phyloP scores from a whole-genome alignment of 2,329 filamentous ascomycete species.

The Lecanosticta acicola region DNA sequence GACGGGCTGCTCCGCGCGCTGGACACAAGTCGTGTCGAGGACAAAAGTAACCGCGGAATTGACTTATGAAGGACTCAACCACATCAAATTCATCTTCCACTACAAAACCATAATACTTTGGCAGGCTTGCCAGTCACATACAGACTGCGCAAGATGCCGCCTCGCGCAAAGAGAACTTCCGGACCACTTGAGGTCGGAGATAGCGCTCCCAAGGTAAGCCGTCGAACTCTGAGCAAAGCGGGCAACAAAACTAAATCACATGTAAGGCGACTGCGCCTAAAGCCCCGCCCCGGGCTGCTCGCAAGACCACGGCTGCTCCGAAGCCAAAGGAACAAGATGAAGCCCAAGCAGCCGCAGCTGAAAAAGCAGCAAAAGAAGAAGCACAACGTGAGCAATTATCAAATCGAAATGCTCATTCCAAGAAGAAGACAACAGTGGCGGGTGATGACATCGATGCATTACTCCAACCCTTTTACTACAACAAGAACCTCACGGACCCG shows the following conservation, averaged over 20 bases:
- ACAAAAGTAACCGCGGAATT: background rate
- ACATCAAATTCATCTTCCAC: background rate
- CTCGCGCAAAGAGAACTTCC: conserved; percentile 25
- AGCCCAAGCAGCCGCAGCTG: background rate
- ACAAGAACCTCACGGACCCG: conserved; percentile 61
- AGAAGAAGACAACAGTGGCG: conserved; percentile 17
- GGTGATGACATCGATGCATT: conserved; percentile 51
- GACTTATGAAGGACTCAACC: background rate
- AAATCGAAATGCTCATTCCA: conserved; percentile 6
- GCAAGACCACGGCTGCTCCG: conserved; percentile 8
- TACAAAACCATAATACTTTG: background rate
- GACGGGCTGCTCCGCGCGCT: too few species aligned
- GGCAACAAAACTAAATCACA: conserved; percentile 8
- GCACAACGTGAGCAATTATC: conserved; percentile 3
- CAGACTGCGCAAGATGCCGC: conserved; percentile 26
- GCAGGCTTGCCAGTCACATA: background rate
- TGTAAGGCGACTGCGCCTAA: conserved; percentile 16
- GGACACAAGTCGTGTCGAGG: background rate
- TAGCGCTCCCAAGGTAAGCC: conserved; percentile 25
- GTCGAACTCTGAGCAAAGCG: conserved; percentile 4
- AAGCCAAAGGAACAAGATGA: conserved; percentile 7
- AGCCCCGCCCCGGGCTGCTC: conserved; percentile 9
- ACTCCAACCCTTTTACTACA: conserved; percentile 64
- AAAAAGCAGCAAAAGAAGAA: background rate
- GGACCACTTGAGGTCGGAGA: conserved; percentile 28